These are phyloP conservation scores for Xylariaceae sp. DNA, from an alignment of 2,329 filamentous ascomycete species.

Conservation along the genomic window DNA sequence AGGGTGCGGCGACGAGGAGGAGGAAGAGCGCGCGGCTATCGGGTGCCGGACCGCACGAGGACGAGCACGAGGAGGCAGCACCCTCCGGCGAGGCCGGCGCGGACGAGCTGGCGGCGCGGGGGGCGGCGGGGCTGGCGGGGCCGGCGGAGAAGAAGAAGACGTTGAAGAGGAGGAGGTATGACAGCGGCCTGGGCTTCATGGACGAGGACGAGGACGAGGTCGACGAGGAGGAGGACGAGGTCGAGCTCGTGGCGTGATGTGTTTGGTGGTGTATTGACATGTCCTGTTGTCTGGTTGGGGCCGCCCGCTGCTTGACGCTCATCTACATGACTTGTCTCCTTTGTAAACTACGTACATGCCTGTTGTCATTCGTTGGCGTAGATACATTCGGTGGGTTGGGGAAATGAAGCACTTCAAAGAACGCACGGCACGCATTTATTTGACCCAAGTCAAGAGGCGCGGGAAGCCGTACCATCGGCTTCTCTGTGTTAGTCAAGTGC, in stretches of 20 bases:
- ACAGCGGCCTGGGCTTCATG: conserved; percentile 48
- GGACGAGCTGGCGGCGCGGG: background rate
- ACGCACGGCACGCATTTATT: too few species aligned
- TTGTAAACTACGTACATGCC: too few species aligned
- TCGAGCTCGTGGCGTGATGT: conserved; percentile 11
- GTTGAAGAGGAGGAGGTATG: conserved; percentile 40
- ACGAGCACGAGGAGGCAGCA: conserved; percentile 6
- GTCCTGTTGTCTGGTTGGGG: too few species aligned
- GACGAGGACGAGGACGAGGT: conserved; percentile 42
- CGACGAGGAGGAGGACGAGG: conserved; percentile 38
- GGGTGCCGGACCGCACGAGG: background rate
- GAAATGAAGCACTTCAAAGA: too few species aligned
- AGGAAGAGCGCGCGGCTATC: conserved; percentile 2
- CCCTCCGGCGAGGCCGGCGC: conserved; percentile 2
- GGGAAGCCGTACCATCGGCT: too few species aligned
- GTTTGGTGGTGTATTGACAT: too few species aligned
- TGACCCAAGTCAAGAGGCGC: too few species aligned
- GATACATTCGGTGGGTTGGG: too few species aligned
- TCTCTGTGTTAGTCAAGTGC: too few species aligned
- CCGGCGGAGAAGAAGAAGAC: conserved; percentile 29
- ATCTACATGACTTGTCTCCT: too few species aligned
- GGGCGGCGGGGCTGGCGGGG: conserved; percentile 4
- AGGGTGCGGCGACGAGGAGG: conserved; percentile 3
- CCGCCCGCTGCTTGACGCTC: too few species aligned
- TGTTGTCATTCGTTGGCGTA: too few species aligned